These are phyloP conservation scores for Biancaea sappan DNA, from an alignment of 306 rosid species.

Conservation along the genomic window DNA sequence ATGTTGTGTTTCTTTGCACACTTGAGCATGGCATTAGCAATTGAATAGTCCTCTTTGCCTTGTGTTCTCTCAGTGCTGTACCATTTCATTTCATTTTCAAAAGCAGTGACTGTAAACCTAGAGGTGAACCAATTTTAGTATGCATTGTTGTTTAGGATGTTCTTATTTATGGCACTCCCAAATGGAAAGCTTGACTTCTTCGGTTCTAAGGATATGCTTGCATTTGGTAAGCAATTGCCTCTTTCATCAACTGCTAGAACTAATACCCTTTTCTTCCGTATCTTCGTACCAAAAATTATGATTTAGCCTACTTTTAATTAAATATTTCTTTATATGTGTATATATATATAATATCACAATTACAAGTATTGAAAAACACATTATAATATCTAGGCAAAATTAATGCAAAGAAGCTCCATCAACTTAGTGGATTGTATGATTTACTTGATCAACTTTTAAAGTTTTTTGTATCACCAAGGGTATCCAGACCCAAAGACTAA, in stretches of 20 bases:
- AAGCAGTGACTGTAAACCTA: constrained; percentile 64
- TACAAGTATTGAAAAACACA: neutral
- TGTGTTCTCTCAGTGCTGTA: constrained; percentile 47
- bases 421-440: neutral
- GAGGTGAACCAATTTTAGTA: constrained; percentile 70
- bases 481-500: too few species aligned
- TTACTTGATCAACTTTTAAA: neutral
- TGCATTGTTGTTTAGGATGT: constrained; percentile 55
- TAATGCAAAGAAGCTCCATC: neutral
- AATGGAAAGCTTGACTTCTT: constrained; percentile 48
- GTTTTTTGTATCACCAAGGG: too few species aligned
- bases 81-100: constrained; percentile 88
- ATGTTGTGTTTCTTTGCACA: constrained; percentile 50
- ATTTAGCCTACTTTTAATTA: neutral
- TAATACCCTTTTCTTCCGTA: constrained; percentile 53
- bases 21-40: constrained; percentile 58
- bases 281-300: constrained; percentile 36
- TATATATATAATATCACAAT: neutral
- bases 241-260: constrained; percentile 47
- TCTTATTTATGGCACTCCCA: constrained; percentile 55
- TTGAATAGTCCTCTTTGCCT: constrained; percentile 52
- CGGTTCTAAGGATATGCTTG: constrained; percentile 6
- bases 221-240: constrained; percentile 59
- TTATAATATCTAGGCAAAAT: neutral
- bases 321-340: neutral